phyloP scores from a whole-genome alignment of 331 rosid genomes.

The Rosa hybrid region DNA sequence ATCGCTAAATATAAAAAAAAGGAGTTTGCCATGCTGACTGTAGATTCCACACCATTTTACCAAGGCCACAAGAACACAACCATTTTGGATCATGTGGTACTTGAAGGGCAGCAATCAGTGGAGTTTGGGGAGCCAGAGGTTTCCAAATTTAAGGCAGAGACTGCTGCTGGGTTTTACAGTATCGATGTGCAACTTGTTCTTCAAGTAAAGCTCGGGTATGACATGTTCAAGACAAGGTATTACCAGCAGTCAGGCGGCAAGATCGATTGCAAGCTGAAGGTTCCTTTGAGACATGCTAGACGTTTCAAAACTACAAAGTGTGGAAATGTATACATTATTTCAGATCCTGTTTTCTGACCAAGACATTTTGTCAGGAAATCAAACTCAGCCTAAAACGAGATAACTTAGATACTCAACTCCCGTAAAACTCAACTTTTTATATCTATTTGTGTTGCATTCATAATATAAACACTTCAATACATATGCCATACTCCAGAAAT shows the following conservation, averaged over 20 bases:
- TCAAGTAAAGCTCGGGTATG: constrained; percentile 39
- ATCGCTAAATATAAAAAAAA: background rate
- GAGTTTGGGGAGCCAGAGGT: constrained; percentile 22
- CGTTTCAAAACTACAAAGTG: constrained; percentile 25
- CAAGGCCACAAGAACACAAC: constrained; percentile 57
- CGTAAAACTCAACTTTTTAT: background rate
- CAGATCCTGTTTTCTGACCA: background rate
- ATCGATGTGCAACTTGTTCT: constrained; percentile 55
- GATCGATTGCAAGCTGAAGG: constrained; percentile 12
- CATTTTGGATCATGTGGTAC: constrained; percentile 25
- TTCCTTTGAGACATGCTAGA: background rate
- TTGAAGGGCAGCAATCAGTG: constrained; percentile 39
- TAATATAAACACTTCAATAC: background rate
- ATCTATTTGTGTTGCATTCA: background rate
- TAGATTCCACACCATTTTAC: constrained; percentile 15
- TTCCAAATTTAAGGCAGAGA: constrained; percentile 31
- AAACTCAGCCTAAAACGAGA: background rate
- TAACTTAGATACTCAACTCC: background rate
- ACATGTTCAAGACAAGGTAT: constrained; percentile 23
- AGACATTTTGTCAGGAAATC: background rate
- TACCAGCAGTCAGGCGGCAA: constrained; percentile 26
- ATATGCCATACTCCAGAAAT: background rate
- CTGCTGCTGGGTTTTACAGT: constrained; percentile 32
- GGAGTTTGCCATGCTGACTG: background rate
- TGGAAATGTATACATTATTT: constrained; percentile 3